Evolutionary conservation across 2,329 filamentous ascomycete species (phyloP).

Genomic region (Emergomyces africanus): DNA sequence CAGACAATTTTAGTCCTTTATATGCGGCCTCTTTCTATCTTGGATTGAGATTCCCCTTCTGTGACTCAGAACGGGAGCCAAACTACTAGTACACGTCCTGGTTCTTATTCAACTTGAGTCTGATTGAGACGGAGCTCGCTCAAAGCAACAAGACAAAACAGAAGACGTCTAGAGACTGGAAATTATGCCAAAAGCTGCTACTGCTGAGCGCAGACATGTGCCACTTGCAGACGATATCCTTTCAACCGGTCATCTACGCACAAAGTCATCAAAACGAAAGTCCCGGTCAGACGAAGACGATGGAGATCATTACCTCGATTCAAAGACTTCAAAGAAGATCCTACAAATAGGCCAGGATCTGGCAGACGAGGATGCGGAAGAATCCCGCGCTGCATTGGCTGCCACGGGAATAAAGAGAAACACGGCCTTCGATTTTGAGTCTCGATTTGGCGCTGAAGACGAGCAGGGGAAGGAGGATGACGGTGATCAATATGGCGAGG

Average conservation of each 20-base stretch:
- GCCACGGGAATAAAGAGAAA: constrained; percentile 26
- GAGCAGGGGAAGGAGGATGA: constrained; percentile 33
- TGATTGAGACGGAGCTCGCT: too few species aligned
- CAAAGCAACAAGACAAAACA: neutral
- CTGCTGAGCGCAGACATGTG: constrained; percentile 61
- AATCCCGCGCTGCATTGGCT: constrained; percentile 24
- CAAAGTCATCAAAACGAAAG: constrained; percentile 56
- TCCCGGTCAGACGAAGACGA: constrained; percentile 42
- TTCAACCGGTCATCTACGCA: constrained; percentile 56
- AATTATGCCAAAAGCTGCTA: constrained; percentile 62
- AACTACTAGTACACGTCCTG: neutral
- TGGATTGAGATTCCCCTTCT: too few species aligned
- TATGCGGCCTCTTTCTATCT: neutral
- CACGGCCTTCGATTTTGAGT: constrained; percentile 66
- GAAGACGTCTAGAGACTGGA: too few species aligned
- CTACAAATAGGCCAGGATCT: constrained; percentile 80
- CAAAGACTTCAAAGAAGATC: constrained; percentile 79
- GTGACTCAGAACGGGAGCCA: neutral
- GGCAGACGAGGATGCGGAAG: constrained; percentile 62
- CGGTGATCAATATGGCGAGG: constrained; percentile 42
- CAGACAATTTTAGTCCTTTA: neutral
- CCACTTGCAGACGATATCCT: constrained; percentile 81
- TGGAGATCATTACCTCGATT: constrained; percentile 65
- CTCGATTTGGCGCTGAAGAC: constrained; percentile 50
- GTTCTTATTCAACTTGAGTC: too few species aligned